phyloP scores from a whole-genome alignment of 2,329 filamentous ascomycete species.

The Arachnomyces sp. region DNA sequence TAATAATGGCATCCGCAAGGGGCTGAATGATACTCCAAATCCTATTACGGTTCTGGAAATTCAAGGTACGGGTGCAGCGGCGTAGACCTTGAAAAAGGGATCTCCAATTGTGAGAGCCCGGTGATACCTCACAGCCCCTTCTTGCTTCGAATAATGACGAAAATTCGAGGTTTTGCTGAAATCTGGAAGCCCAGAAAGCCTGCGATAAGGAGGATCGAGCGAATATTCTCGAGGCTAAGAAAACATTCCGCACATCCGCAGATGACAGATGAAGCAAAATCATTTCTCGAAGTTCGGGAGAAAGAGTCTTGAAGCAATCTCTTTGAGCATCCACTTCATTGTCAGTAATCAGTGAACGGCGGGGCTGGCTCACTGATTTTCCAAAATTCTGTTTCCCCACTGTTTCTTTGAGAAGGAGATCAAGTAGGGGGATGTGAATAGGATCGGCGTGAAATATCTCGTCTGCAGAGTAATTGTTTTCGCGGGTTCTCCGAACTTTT shows the following conservation, averaged over 20 bases:
- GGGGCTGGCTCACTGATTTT: no score
- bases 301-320: background rate
- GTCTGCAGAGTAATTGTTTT: no score
- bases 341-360: no score
- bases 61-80: background rate
- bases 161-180: background rate
- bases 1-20: background rate
- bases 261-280: background rate
- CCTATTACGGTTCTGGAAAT: background rate
- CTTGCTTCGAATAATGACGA: background rate
- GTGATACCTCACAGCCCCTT: background rate
- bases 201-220: background rate
- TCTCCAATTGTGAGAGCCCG: background rate
- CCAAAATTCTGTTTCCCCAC: background rate
- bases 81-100: background rate
- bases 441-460: background rate
- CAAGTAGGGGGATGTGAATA: background rate
- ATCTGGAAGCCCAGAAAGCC: conserved; percentile 1
- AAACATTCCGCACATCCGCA: background rate
- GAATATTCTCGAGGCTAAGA: background rate
- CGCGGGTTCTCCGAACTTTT: no score
- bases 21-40: conserved; percentile 1
- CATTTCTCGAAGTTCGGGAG: conserved; percentile 1
- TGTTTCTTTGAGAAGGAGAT: background rate
- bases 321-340: background rate